Conservation (phyloP, 257 asterid genomes). For the Nicotiana undulata region DNA sequence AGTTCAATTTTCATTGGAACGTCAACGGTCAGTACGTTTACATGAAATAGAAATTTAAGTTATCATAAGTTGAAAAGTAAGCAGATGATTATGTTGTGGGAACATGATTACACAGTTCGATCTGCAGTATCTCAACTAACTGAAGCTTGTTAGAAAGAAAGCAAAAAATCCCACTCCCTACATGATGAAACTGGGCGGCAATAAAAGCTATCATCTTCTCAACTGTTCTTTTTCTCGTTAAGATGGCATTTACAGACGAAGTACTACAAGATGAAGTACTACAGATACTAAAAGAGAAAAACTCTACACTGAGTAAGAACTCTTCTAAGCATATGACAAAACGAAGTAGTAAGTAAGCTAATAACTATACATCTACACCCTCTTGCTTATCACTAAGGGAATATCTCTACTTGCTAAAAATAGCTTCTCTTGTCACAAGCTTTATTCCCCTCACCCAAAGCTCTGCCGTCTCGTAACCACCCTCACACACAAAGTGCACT, state of each 20-base stretch:
- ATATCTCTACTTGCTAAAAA: slow-evolving; percentile 3
- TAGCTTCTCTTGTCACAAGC: slow-evolving; percentile 27
- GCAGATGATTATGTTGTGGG: no score
- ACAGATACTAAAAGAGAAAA: slow-evolving; percentile 9
- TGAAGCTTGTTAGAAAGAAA: neutral
- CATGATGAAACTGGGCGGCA: neutral
- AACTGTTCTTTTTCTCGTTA: neutral
- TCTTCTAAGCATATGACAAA: slow-evolving; percentile 9
- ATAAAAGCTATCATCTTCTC: neutral
- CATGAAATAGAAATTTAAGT: no score
- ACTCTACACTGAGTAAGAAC: neutral
- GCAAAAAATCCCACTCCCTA: neutral
- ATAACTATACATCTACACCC: slow-evolving; percentile 12
- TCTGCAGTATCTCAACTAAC: neutral
- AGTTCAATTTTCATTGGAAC: no score
- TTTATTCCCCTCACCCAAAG: slow-evolving; percentile 45
- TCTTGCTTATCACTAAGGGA: neutral
- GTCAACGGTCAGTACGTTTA: neutral
- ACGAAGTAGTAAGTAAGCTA: slow-evolving; percentile 6
- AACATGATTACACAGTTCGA: neutral
- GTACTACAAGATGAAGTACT: slow-evolving; percentile 12
- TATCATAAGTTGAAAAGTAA: no score
- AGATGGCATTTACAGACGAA: neutral
- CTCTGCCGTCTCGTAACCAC: slow-evolving; percentile 51
- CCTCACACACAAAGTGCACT: slow-evolving; percentile 67